Conservation (phyloP, 306 rosid species). For the Dryas octopetala region DNA sequence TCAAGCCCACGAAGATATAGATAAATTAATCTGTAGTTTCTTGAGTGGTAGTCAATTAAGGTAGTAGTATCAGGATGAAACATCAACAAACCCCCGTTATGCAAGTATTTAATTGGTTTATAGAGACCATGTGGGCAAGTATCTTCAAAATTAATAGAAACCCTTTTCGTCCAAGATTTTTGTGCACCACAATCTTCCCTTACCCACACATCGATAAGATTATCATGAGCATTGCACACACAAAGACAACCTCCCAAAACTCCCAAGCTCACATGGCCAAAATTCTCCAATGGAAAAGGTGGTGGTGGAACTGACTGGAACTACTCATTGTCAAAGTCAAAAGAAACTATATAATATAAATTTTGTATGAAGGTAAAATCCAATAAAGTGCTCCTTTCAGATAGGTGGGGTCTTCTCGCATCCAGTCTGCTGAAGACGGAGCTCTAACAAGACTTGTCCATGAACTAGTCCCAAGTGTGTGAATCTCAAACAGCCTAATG, state of each 20-base stretch:
- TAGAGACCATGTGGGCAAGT: neutral
- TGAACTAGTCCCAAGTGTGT: constrained; percentile 15
- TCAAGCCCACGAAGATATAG: no score
- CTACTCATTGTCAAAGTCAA: constrained; percentile 19
- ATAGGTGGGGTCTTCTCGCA: constrained; percentile 2
- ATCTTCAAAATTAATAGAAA: neutral
- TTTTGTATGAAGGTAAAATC: neutral
- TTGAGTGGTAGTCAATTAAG: neutral
- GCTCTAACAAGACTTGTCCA: neutral
- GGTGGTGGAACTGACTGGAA: constrained; percentile 10
- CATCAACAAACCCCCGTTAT: neutral
- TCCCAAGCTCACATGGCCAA: constrained; percentile 1
- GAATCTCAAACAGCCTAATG: neutral
- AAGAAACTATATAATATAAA: neutral
- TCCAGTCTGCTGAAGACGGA: neutral
- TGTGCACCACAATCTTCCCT: neutral
- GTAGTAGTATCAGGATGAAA: neutral
- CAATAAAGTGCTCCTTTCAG: constrained; percentile 21
- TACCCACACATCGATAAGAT: neutral
- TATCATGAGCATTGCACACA: neutral
- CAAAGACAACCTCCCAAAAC: neutral
- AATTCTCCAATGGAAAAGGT: neutral
- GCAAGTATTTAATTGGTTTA: neutral
- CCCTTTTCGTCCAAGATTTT: neutral
- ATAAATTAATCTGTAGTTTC: no score